Percentiles rank a stretch among this genome's conserved stretches.
phyloP scores from a whole-genome alignment of 2,329 filamentous ascomycete species.

The Monosporascus cannonballus region DNA sequence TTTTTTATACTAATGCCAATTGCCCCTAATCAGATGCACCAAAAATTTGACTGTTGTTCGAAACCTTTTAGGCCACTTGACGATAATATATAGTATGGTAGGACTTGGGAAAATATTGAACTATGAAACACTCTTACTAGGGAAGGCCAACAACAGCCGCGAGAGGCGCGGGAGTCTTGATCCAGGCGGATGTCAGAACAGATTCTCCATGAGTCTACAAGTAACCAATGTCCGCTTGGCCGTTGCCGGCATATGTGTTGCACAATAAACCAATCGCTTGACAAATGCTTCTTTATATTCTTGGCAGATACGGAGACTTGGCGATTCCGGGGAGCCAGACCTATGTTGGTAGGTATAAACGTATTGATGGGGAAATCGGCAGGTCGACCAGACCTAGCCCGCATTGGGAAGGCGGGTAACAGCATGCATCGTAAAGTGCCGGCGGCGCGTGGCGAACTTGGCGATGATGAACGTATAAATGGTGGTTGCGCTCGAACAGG shows the following conservation, averaged over 20 bases:
- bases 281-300: constrained; percentile 1
- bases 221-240: too few relatives aligned
- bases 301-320: constrained; percentile 11
- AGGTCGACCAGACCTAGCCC: constrained; percentile 1
- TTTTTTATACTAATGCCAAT: too few relatives aligned
- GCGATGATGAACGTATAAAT: constrained; percentile 2
- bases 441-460: not conserved
- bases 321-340: constrained; percentile 5
- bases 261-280: not conserved
- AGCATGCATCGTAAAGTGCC: not conserved
- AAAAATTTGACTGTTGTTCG: too few relatives aligned
- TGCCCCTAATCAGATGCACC: too few relatives aligned
- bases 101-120: too few relatives aligned
- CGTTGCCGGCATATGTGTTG: not conserved
- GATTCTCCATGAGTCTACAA: too few relatives aligned
- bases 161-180: too few relatives aligned
- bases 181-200: too few relatives aligned
- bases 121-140: too few relatives aligned
- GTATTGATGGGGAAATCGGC: constrained; percentile 2
- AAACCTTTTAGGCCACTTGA: too few relatives aligned
- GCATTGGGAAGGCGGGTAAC: constrained; percentile 9
- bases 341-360: constrained; percentile 3
- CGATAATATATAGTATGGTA: too few relatives aligned
- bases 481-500: not conserved
- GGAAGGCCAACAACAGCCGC: too few relatives aligned